Percentiles rank a stretch among this genome's conserved stretches.
Evolutionary conservation across 352 stramenopile species (phyloP).

Genomic region (Aphanomyces invadans): DNA sequence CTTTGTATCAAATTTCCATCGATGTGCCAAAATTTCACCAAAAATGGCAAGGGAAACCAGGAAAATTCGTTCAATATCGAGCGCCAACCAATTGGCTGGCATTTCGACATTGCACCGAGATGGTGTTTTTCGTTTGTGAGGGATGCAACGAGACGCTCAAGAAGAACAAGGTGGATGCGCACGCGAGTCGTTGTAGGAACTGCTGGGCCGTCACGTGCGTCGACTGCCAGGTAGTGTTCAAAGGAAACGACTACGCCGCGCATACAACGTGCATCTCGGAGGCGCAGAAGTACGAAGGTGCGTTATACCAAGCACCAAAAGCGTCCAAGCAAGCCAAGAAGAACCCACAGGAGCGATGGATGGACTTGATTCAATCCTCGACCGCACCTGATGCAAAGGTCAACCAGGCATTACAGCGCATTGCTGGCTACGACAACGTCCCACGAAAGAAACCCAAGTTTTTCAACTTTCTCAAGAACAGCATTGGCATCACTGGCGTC

Average conservation of each 20-base stretch:
- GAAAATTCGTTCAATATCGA: not conserved
- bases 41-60: not conserved
- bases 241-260: conserved; percentile 80
- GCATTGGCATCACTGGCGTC: conserved; percentile 41
- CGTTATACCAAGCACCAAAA: conserved; percentile 68
- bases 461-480: conserved; percentile 87
- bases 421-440: conserved; percentile 84
- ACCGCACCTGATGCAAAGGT: conserved; percentile 38
- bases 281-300: conserved; percentile 91
- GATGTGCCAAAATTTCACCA: not conserved
- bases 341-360: conserved; percentile 83
- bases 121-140: conserved; percentile 85
- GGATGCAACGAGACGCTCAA: conserved; percentile 90
- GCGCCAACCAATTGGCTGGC: not conserved
- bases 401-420: conserved; percentile 47
- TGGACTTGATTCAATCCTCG: conserved; percentile 55
- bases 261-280: conserved; percentile 92
- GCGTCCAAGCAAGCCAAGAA: conserved; percentile 51
- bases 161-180: conserved; percentile 90
- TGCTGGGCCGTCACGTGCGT: conserved; percentile 91
- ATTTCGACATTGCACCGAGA: conserved; percentile 19
- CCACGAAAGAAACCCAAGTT: conserved; percentile 92
- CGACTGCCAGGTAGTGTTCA: conserved; percentile 88
- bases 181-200: conserved; percentile 73
- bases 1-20: no score